Percentiles rank a stretch among this genome's conserved stretches.
phyloP scores from a whole-genome alignment of 768 basidiomycete species.

The Thelephora ganbajun region DNA sequence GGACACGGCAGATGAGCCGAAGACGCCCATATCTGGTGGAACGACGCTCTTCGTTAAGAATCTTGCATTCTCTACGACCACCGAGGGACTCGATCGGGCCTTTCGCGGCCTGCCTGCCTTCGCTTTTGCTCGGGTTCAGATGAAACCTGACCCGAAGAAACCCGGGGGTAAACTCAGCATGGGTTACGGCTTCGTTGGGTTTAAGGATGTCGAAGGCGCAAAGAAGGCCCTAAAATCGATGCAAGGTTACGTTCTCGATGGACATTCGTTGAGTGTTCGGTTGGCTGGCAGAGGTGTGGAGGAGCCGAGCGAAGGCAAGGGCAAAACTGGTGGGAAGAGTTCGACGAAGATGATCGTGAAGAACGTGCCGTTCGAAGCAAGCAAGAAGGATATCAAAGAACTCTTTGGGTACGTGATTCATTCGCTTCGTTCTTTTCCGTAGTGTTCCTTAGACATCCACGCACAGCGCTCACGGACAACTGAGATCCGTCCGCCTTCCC shows the following conservation, averaged over 20 bases:
- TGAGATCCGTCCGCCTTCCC: conserved; percentile 90
- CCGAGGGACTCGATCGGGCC: conserved; percentile 51
- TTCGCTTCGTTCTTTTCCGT: not conserved
- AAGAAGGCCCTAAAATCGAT: conserved; percentile 61
- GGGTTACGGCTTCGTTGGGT: conserved; percentile 96
- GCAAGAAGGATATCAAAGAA: conserved; percentile 82
- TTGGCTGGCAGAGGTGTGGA: conserved; percentile 74
- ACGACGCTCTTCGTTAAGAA: conserved; percentile 93
- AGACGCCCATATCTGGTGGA: conserved; percentile 40
- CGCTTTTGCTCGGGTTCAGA: conserved; percentile 81
- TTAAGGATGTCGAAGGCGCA: conserved; percentile 63
- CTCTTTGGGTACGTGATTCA: conserved; percentile 61
- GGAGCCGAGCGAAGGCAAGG: conserved; percentile 31
- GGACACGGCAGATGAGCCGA: conserved; percentile 23
- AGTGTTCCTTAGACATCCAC: not conserved
- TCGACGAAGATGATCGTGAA: conserved; percentile 96
- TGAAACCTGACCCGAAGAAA: conserved; percentile 75
- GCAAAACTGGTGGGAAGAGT: conserved; percentile 30
- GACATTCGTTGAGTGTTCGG: conserved; percentile 70
- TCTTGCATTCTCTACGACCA: conserved; percentile 81
- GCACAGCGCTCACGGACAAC: conserved; percentile 69
- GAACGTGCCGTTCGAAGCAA: conserved; percentile 95
- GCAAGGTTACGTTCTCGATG: conserved; percentile 76
- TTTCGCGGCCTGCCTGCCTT: conserved; percentile 71
- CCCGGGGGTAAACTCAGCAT: conserved; percentile 56